Base-by-base conservation (phyloP, 257 asterid genomes). In the Mitragyna speciosa region DNA sequence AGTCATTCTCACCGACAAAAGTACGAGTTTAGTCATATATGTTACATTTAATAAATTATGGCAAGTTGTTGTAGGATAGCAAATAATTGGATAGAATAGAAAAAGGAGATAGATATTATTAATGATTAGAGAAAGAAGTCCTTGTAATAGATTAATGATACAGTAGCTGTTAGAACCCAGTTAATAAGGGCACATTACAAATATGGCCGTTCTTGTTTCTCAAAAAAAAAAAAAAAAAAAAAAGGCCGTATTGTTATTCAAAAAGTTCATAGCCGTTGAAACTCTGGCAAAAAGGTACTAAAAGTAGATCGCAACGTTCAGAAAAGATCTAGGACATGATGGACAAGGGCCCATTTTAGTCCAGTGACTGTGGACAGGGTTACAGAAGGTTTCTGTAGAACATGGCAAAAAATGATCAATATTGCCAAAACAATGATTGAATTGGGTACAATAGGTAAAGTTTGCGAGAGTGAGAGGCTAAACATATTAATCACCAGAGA, bases 261-360 rank as follows among this genome's bases (percentile, higher is more conserved):
- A 12, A n/a, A 63, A 26, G 39, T 26, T 63, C 12, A 20, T 69
- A 69, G 73, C 73, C 73, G 73, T 69, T 69, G 73, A 69, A 19
- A 69, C 51, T 65, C 70, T 69, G 47, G 1, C 2, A 68, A 68
- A 68, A 7, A 5, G 26, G 68, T 63, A 26, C 39, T 11, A 12
- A 61, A n/a, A 61, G 39, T 12, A 63, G 20, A 63, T 26, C 7
- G 3, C 70, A 65, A 65, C 39, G 70, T 65, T 65, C 41, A 30
- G 24, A 12, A 65, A 64, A 65, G 9, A 28, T 14, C 43, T 31
- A 15, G 8, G 17, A 15, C 15, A 22, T 47, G 52, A 7, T 15
- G 22, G 48, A 11, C 26, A 24, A 12, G 31, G 68, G 72, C 14
- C 72, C 73, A 16, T 33, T 17, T 39, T 68, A 17, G 51, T 68